These are phyloP conservation scores for Alnus rubra DNA, from an alignment of 306 rosid species.

Conservation along the genomic window DNA sequence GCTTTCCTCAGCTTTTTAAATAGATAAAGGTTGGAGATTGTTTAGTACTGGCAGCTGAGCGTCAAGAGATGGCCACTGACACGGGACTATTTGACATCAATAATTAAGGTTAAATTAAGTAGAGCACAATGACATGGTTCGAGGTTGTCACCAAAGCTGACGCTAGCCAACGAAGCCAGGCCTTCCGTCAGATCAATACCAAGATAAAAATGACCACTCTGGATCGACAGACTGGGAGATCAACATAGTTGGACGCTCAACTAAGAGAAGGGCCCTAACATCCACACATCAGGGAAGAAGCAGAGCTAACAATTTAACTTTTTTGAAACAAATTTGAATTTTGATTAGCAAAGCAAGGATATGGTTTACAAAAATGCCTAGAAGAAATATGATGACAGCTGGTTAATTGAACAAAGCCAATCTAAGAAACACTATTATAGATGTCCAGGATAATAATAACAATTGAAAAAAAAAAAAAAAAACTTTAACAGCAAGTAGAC, in stretches of 20 bases:
- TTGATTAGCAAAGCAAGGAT: slow-evolving; percentile 2
- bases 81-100: neutral
- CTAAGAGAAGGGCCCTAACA: neutral
- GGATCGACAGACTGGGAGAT: neutral
- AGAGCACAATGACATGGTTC: too few relatives aligned
- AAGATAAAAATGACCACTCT: neutral
- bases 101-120: too few relatives aligned
- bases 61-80: neutral
- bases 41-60: neutral
- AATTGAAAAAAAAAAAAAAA: too few relatives aligned
- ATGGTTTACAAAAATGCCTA: slow-evolving; percentile 17
- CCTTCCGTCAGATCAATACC: neutral
- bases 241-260: neutral
- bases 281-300: neutral
- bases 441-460: neutral
- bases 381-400: neutral
- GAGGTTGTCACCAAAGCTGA: neutral
- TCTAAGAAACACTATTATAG: slow-evolving; percentile 14
- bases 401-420: neutral
- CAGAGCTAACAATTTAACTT: neutral
- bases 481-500: slow-evolving; percentile 1
- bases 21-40: neutral
- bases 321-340: slow-evolving; percentile 10
- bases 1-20: neutral
- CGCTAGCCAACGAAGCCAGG: neutral